phyloP scores from a whole-genome alignment of 768 basidiomycete genomes.

The Russula virescens region DNA sequence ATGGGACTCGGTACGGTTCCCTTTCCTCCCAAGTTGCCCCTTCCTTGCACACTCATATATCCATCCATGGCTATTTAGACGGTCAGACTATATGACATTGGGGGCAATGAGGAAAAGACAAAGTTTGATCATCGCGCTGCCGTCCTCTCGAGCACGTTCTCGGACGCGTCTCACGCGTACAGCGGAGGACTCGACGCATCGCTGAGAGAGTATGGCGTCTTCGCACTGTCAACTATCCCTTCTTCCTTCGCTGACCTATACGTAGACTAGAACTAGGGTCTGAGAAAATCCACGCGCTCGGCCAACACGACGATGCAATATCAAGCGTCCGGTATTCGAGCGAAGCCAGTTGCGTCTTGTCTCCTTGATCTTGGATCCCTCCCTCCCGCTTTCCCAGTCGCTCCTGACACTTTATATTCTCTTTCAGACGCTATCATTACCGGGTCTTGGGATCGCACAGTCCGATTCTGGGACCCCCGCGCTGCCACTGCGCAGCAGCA shows the following conservation, averaged over 20 bases:
- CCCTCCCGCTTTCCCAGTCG: no score
- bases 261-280: constrained; percentile 71
- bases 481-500: constrained; percentile 49
- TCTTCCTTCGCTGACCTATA: neutral
- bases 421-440: constrained; percentile 64
- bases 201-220: constrained; percentile 63
- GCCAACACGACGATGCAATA: constrained; percentile 76
- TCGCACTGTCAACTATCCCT: neutral
- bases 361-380: neutral
- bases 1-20: constrained; percentile 71
- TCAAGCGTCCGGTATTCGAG: constrained; percentile 68
- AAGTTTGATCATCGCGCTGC: constrained; percentile 88
- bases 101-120: constrained; percentile 57
- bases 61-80: constrained; percentile 41
- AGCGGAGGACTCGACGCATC: constrained; percentile 85
- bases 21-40: constrained; percentile 27
- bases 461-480: constrained; percentile 86
- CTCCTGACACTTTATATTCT: neutral
- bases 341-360: constrained; percentile 52
- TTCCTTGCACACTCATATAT: constrained; percentile 29
- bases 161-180: constrained; percentile 59
- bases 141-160: constrained; percentile 77
- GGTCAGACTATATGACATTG: constrained; percentile 50
- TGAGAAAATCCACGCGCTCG: constrained; percentile 68
- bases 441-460: constrained; percentile 87